These are phyloP conservation scores for Isoetes engelmannii DNA, from an alignment of 83 land plant genomes.

Conservation along the genomic window DNA sequence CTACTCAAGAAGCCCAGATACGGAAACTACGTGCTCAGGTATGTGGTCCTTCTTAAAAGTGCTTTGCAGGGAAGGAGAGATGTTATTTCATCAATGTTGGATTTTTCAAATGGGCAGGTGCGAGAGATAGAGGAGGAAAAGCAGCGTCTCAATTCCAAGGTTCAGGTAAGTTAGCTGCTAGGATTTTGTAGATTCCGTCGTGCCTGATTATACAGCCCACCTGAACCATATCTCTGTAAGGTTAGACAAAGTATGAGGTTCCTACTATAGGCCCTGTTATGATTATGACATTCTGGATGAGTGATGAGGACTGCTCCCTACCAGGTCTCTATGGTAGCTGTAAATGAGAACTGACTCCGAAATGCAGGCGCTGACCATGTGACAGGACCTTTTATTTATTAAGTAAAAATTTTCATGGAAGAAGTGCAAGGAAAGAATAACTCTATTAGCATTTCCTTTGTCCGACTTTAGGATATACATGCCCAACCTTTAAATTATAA, in stretches of 20 bases:
- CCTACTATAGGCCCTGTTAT: too few species aligned
- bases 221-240: too few species aligned
- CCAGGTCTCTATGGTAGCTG: too few species aligned
- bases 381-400: too few species aligned
- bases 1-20: constrained; percentile 81
- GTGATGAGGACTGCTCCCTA: too few species aligned
- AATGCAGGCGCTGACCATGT: too few species aligned
- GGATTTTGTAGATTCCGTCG: background rate
- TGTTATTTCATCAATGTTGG: background rate
- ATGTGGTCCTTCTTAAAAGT: constrained; percentile 1
- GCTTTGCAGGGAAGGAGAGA: background rate
- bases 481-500: background rate
- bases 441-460: background rate
- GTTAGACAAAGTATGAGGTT: too few species aligned
- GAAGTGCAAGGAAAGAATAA: background rate
- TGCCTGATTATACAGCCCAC: background rate
- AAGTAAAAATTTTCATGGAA: too few species aligned
- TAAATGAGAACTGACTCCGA: too few species aligned
- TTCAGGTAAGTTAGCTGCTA: constrained; percentile 52
- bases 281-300: too few species aligned
- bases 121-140: constrained; percentile 97
- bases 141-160: constrained; percentile 67
- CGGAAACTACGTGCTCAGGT: constrained; percentile 94
- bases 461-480: background rate
- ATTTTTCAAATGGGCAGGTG: constrained; percentile 41